These are phyloP conservation scores for Naegleria lovaniensis DNA, from an alignment of 208 protist genomes.

Conservation along the genomic window DNA sequence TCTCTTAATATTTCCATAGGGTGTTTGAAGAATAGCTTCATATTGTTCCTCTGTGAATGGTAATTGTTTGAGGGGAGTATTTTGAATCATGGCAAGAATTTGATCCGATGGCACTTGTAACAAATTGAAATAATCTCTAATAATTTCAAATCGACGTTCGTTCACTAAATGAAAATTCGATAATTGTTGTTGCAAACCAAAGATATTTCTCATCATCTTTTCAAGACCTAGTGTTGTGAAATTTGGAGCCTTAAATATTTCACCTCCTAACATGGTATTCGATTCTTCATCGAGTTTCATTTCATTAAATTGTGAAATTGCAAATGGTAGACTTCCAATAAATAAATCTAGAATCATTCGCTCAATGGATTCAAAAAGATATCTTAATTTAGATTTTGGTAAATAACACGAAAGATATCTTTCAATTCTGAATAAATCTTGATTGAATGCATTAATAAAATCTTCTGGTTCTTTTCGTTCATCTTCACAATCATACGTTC, in stretches of 20 bases:
- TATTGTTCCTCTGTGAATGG: background rate
- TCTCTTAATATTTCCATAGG: background rate
- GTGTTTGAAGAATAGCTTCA: background rate
- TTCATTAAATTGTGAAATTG: background rate
- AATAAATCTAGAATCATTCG: background rate
- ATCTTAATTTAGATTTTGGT: background rate
- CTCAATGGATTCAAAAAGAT: conserved; percentile 1
- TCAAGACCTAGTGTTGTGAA: background rate
- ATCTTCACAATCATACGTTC: background rate
- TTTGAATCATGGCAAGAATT: background rate
- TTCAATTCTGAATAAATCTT: background rate
- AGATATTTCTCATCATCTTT: conserved; percentile 3
- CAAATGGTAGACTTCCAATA: background rate
- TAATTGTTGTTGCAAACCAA: background rate
- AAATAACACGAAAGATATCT: background rate
- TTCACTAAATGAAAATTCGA: background rate
- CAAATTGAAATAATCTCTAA: background rate
- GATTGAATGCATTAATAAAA: background rate
- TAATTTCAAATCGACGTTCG: background rate
- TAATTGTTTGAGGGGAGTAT: background rate
- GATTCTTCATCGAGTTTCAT: background rate
- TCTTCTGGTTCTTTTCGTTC: background rate
- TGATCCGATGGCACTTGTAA: background rate
- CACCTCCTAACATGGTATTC: background rate
- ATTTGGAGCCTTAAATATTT: background rate